Conservation (phyloP, 495 filamentous ascomycete species). For the Penicillium angulare region DNA sequence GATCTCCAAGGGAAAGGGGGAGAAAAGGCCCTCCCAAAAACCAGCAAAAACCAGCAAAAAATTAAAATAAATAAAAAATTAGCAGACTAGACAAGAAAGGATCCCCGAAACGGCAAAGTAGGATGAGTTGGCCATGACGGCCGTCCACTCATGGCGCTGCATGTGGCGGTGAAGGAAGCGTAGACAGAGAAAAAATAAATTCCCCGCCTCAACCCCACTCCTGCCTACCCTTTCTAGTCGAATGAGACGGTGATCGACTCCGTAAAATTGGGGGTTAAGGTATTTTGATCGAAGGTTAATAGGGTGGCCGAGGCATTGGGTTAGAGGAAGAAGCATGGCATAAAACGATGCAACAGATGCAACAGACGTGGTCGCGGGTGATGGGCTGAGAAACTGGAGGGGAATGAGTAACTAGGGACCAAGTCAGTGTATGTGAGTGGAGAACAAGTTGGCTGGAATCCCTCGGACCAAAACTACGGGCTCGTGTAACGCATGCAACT, state of each 20-base stretch:
- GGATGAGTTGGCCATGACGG: slow-evolving; percentile 27
- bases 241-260: slow-evolving; percentile 1
- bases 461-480: slow-evolving; percentile 11
- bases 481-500: slow-evolving; percentile 22
- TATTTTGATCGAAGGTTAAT: not conserved
- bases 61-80: not conserved
- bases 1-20: not conserved
- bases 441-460: slow-evolving; percentile 5
- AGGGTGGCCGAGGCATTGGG: not conserved
- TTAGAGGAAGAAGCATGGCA: not conserved
- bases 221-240: not conserved
- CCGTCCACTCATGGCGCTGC: slow-evolving; percentile 28
- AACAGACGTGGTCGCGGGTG: slow-evolving; percentile 3
- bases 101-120: slow-evolving; percentile 24
- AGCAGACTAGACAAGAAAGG: slow-evolving; percentile 8
- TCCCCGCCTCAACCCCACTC: slow-evolving; percentile 44
- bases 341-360: not conserved
- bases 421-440: not conserved
- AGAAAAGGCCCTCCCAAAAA: not conserved
- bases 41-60: not conserved
- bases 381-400: slow-evolving; percentile 3
- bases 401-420: not conserved
- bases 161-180: slow-evolving; percentile 44
- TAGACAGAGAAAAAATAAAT: slow-evolving; percentile 20
- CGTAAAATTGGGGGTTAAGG: not conserved